These are phyloP conservation scores for Panaeolus cyanescens DNA, from an alignment of 768 basidiomycete genomes.

Conservation along the genomic window DNA sequence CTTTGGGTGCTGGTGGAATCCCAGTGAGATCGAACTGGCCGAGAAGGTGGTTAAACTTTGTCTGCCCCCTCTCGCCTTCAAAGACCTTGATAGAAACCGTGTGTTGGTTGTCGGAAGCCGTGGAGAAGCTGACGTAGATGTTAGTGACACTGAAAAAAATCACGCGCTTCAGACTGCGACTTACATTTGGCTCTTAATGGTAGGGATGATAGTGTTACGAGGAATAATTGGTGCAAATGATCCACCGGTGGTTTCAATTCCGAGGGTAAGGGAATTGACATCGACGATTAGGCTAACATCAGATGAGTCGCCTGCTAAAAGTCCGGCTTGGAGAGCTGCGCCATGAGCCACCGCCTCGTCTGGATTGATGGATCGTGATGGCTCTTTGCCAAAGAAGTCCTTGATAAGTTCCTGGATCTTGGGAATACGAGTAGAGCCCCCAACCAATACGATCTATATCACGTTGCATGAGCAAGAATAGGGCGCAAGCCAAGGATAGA, in stretches of 20 bases:
- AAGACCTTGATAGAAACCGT: constrained; percentile 89
- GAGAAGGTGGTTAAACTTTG: constrained; percentile 89
- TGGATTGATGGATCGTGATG: constrained; percentile 67
- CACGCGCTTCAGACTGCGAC: neutral
- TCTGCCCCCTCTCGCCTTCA: constrained; percentile 87
- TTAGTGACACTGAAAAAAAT: neutral
- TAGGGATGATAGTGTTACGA: constrained; percentile 53
- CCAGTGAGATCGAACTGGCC: constrained; percentile 92
- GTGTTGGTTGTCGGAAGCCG: constrained; percentile 87
- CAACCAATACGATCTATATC: constrained; percentile 46
- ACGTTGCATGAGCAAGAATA: neutral
- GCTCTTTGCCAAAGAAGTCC: constrained; percentile 71
- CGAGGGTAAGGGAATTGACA: constrained; percentile 54
- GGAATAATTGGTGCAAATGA: constrained; percentile 57
- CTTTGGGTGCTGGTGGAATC: constrained; percentile 85
- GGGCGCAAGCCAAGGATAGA: neutral
- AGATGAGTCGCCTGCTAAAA: constrained; percentile 42
- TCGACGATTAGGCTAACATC: constrained; percentile 51
- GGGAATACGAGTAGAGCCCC: constrained; percentile 75
- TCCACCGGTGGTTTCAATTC: constrained; percentile 70
- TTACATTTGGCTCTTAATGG: constrained; percentile 46
- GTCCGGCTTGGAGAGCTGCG: neutral
- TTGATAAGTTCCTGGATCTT: constrained; percentile 65
- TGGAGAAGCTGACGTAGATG: constrained; percentile 62
- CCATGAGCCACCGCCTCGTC: constrained; percentile 59